phyloP scores from a whole-genome alignment of 495 filamentous ascomycete species.

The Penicillium paxilli region DNA sequence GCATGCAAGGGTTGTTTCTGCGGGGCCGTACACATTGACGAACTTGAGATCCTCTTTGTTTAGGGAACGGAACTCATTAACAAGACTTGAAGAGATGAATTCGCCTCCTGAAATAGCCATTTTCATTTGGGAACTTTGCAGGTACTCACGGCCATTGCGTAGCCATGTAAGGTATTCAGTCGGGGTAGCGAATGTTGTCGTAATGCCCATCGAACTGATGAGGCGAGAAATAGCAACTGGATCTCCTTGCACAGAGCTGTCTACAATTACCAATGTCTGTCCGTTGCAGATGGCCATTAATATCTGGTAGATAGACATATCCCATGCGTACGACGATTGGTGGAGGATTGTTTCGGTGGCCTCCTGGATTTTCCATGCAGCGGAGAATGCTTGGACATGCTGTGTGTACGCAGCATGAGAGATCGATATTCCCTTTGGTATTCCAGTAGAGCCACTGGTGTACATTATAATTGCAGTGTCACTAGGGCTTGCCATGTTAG shows the following conservation, averaged over 20 bases:
- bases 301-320: constrained; percentile 38
- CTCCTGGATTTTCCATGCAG: constrained; percentile 12
- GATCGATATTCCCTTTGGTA: constrained; percentile 39
- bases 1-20: constrained; percentile 28
- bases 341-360: constrained; percentile 36
- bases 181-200: constrained; percentile 39
- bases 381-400: constrained; percentile 25
- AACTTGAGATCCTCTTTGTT: constrained; percentile 17
- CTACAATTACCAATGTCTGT: constrained; percentile 31
- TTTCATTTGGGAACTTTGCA: constrained; percentile 2
- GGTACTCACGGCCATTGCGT: constrained; percentile 18
- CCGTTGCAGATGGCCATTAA: constrained; percentile 30
- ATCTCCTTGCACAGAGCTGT: constrained; percentile 24
- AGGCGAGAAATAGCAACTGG: constrained; percentile 31
- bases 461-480: constrained; percentile 29
- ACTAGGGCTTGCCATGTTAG: neutral
- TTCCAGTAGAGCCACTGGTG: constrained; percentile 43
- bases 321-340: constrained; percentile 43
- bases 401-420: constrained; percentile 29
- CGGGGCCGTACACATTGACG: constrained; percentile 36
- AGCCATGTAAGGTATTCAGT: constrained; percentile 42
- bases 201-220: constrained; percentile 32
- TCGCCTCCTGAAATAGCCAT: constrained; percentile 22
- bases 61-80: constrained; percentile 21
- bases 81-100: constrained; percentile 10